phyloP scores from a whole-genome alignment of 2,329 filamentous ascomycete genomes.

The Fusarium acutatum region DNA sequence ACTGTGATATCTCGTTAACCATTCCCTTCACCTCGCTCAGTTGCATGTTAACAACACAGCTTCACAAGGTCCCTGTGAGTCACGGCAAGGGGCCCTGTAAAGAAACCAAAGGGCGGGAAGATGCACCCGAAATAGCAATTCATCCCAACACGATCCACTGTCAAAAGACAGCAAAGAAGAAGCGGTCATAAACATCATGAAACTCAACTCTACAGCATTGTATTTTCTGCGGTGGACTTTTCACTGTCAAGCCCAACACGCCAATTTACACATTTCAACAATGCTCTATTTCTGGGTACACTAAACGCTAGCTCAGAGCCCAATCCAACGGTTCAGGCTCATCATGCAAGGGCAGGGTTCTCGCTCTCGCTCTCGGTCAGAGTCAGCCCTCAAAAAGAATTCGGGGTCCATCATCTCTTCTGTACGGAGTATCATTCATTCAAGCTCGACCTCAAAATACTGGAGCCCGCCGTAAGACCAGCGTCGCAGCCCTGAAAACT shows the following conservation, averaged over 20 bases:
- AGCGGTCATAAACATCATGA: not conserved
- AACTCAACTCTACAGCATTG: not conserved
- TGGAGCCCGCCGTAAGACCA: conserved; percentile 17
- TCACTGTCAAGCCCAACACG: not conserved
- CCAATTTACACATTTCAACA: not conserved
- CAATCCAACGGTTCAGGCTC: conserved; percentile 40
- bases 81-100: conserved; percentile 5
- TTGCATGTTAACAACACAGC: not conserved
- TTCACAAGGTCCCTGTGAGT: conserved; percentile 2
- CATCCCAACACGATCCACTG: conserved; percentile 9
- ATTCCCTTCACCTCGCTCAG: too few species aligned
- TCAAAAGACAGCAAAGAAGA: conserved; percentile 9
- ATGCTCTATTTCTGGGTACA: conserved; percentile 13
- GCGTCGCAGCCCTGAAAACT: conserved; percentile 18
- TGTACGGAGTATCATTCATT: not conserved
- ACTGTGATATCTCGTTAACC: conserved; percentile 6
- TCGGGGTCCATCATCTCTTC: conserved; percentile 23
- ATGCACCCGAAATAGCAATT: conserved; percentile 3
- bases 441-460: not conserved
- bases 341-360: conserved; percentile 33
- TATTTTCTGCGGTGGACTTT: not conserved
- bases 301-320: conserved; percentile 23
- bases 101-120: not conserved
- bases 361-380: conserved; percentile 7
- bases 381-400: conserved; percentile 9